Percentiles rank a stretch among this genome's conserved stretches.
Conservation (phyloP, 768 basidiomycete species). For the Dictyophora rubrovolvata region DNA sequence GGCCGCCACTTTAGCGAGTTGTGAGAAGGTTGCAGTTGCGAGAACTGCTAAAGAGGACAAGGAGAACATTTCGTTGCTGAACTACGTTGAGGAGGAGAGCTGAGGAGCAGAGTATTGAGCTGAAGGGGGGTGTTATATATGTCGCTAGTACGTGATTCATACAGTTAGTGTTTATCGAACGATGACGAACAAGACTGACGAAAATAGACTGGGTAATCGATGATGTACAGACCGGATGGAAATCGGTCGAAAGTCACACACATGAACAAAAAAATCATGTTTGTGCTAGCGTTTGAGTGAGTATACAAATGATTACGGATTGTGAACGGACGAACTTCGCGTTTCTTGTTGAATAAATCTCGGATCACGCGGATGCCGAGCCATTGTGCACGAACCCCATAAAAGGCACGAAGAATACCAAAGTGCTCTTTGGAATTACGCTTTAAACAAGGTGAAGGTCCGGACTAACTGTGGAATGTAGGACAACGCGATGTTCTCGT, state of each 20-base stretch:
- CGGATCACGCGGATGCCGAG: not conserved
- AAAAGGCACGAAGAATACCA: not conserved
- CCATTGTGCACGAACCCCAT: not conserved
- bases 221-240: not conserved
- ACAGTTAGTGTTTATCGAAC: no score
- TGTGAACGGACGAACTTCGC: not conserved
- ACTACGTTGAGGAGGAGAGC: not conserved
- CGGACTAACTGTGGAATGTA: not conserved
- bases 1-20: slow-evolving; percentile 6
- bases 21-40: not conserved
- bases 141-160: no score
- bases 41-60: not conserved
- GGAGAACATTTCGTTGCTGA: slow-evolving; percentile 2
- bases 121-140: not conserved
- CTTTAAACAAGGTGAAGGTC: not conserved
- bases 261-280: not conserved
- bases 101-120: not conserved
- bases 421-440: not conserved
- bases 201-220: not conserved
- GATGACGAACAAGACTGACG: no score
- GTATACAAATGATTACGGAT: not conserved
- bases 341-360: not conserved
- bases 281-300: not conserved
- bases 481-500: not conserved
- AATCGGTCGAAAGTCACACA: not conserved